Conservation (phyloP, 805 yeast species). For the Babjeviella inositovora region DNA sequence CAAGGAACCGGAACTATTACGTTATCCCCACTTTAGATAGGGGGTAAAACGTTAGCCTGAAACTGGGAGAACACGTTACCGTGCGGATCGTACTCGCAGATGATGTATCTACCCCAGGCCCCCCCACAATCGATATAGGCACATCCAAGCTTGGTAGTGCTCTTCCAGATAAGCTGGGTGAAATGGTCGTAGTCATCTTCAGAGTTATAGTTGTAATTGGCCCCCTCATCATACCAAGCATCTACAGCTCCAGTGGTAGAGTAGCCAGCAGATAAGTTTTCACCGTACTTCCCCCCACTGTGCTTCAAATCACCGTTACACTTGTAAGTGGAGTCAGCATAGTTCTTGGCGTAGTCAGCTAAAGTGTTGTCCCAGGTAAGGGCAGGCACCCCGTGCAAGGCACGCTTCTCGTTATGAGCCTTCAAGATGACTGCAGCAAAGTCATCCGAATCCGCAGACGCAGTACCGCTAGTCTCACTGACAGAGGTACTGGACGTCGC, state of each 20-base stretch:
- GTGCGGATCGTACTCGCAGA: constrained; percentile 17
- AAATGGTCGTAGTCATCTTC: constrained; percentile 16
- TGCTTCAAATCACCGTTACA: constrained; percentile 17
- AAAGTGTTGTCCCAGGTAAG: constrained; percentile 14
- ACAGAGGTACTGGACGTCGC: no score
- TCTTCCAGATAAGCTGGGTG: constrained; percentile 20
- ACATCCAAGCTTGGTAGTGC: constrained; percentile 15
- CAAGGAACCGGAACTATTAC: no score
- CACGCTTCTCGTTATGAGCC: constrained; percentile 13
- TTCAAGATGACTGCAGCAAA: constrained; percentile 9
- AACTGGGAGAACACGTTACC: constrained; percentile 13
- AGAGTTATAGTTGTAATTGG: constrained; percentile 10
- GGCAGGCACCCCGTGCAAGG: constrained; percentile 11
- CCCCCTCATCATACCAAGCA: constrained; percentile 23
- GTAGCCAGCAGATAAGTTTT: constrained; percentile 21
- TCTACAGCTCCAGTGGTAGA: constrained; percentile 13
- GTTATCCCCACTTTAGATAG: no score
- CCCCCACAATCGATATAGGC: constrained; percentile 13
- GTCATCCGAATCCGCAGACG: no score
- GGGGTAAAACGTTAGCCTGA: constrained; percentile 10
- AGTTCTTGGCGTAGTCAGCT: constrained; percentile 13
- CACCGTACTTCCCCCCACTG: constrained; percentile 18
- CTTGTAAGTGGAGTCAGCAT: constrained; percentile 13
- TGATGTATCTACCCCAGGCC: constrained; percentile 17
- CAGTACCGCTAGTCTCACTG: no score